Evolutionary conservation across 768 basidiomycete genomes (phyloP), one percentile per base, ranked within the genome.

Genomic region (Lactarius deliciosus): DNA sequence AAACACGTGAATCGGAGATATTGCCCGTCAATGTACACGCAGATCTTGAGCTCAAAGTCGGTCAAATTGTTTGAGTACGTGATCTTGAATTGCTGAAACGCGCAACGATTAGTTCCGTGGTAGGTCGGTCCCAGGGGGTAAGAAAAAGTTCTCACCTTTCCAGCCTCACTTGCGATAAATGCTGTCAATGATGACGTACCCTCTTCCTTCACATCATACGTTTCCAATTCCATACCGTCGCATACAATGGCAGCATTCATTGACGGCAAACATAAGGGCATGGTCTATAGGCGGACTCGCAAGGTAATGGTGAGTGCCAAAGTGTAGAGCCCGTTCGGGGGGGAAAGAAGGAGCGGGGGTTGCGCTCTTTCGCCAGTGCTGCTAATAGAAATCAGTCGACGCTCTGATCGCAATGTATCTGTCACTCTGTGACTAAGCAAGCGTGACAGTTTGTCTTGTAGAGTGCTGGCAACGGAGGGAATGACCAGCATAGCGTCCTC

Each of bases 111-210:
- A 3, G 25, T 47, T 16, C n/a, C 5, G 28, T 16, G 13, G 25
- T 18, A 20, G 20, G 8, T 45, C 43, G 20, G 25, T 18, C 22
- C 53, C 10, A 54, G 28, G 13, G 13, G 2, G 15, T 16, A 28
- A 25, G 8, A 30, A 25, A 28, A 54, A 5, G 53, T 15, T 54
- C 22, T 25, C 53, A 54, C 25, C 53, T 54, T 66, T 5, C 65
- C 61, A 20, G 56, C 47, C 47, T 66, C 61, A 22, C 65, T 63
- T 25, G 65, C 61, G 7, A 66, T 28, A 28, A 58, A 63, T 1
- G 57, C 65, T 22, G 13, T 58, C 28, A 63, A 5, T 1, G 36
- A 40, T 2, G 47, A 58, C 5, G 50, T 56, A 7, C 59, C 43
- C 1, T 63, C 61, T 8, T 43, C 47, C n/a, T 54, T 53, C 16